These are phyloP conservation scores for Cucurbita argyrosperma DNA, from an alignment of 306 rosid species.

Conservation along the genomic window DNA sequence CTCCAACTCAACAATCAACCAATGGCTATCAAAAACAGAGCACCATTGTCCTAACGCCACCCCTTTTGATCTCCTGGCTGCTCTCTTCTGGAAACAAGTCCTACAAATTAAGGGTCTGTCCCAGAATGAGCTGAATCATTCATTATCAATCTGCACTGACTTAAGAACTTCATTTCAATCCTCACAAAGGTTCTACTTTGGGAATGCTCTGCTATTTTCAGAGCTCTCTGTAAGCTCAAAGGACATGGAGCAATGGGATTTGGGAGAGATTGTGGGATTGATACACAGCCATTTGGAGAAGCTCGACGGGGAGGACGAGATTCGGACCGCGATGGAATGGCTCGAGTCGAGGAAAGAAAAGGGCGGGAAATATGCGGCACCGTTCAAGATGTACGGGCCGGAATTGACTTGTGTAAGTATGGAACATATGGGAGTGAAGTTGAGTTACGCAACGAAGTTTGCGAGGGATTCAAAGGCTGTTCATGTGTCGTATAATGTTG, in stretches of 20 bases:
- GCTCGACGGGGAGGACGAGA: conserved; percentile 13
- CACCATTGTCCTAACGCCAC: conserved; percentile 24
- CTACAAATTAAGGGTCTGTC: conserved; percentile 9
- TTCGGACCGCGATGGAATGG: conserved; percentile 20
- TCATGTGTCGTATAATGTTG: conserved; percentile 45
- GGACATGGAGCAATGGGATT: background rate
- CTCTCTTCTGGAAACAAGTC: conserved; percentile 47
- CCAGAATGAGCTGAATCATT: background rate
- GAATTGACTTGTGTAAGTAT: conserved; percentile 44
- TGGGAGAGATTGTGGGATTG: conserved; percentile 12
- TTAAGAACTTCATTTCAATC: conserved; percentile 16
- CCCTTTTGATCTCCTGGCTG: conserved; percentile 45
- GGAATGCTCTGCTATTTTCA: conserved; percentile 56
- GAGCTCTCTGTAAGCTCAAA: conserved; percentile 5
- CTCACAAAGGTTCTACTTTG: conserved; percentile 26
- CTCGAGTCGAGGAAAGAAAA: conserved; percentile 22
- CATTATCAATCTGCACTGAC: conserved; percentile 39
- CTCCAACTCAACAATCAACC: conserved; percentile 22
- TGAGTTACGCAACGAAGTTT: conserved; percentile 27
- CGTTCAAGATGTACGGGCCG: conserved; percentile 30
- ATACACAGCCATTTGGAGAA: conserved; percentile 27
- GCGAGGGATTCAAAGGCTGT: conserved; percentile 13
- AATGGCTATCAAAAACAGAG: conserved; percentile 10
- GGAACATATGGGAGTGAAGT: conserved; percentile 28
- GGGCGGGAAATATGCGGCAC: conserved; percentile 14